These are phyloP conservation scores for Limonomyces culmigenus DNA, from an alignment of 1,284 basidiomycete genomes.

Conservation along the genomic window DNA sequence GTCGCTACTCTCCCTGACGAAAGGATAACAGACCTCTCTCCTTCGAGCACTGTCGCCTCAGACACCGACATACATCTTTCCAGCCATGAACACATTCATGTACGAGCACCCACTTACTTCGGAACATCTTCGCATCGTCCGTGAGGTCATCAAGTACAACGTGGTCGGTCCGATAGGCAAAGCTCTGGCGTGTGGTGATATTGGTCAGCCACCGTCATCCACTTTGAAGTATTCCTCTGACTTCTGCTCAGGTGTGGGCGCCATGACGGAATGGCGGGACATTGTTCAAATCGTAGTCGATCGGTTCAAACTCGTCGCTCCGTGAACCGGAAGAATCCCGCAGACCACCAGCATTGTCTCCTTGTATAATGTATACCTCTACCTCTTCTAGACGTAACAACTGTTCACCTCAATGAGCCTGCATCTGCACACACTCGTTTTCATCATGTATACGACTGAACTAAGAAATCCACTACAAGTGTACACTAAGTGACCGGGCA, in stretches of 20 bases:
- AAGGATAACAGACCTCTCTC: constrained; percentile 56
- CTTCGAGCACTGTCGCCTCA: constrained; percentile 72
- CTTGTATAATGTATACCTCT: too few relatives aligned
- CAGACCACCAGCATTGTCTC: too few relatives aligned
- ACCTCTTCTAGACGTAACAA: too few relatives aligned
- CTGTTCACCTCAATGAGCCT: too few relatives aligned
- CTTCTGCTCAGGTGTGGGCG: constrained; percentile 49
- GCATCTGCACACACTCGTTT: too few relatives aligned
- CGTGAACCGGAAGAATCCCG: constrained; percentile 1
- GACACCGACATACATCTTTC: constrained; percentile 80
- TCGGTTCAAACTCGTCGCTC: constrained; percentile 32
- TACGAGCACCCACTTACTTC: constrained; percentile 87
- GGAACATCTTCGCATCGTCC: constrained; percentile 58
- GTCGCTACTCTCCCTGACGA: constrained; percentile 1
- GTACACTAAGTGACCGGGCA: too few relatives aligned
- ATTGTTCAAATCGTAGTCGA: constrained; percentile 57
- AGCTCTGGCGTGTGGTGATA: constrained; percentile 81
- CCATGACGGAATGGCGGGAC: constrained; percentile 87
- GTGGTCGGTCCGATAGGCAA: constrained; percentile 81
- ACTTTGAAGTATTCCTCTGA: not conserved
- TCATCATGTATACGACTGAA: too few relatives aligned
- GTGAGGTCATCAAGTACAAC: constrained; percentile 61
- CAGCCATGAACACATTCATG: constrained; percentile 99
- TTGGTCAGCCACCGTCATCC: constrained; percentile 35
- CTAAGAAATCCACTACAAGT: too few relatives aligned